phyloP scores from a whole-genome alignment of 352 stramenopile species.

The Globisporangium polare region DNA sequence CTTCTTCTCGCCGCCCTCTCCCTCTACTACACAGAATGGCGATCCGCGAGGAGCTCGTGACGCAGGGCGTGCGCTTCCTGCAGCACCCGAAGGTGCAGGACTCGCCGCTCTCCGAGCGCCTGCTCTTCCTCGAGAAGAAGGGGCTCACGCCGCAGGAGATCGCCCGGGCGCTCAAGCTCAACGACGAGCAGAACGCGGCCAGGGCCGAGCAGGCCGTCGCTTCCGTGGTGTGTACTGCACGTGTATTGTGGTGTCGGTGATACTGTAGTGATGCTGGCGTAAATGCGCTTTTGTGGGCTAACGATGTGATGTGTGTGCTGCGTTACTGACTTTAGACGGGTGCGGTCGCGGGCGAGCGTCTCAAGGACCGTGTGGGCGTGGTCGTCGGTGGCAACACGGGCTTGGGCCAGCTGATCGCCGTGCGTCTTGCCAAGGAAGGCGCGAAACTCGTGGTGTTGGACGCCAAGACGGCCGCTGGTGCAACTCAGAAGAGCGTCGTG shows the following conservation, averaged over 20 bases:
- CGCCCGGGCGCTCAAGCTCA: conserved; percentile 53
- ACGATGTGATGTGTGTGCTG: not conserved
- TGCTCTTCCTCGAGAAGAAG: conserved; percentile 78
- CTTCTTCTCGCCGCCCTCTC: not conserved
- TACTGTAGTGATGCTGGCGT: no score
- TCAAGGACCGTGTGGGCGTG: conserved; percentile 55
- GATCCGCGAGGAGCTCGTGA: conserved; percentile 55
- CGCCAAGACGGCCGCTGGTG: conserved; percentile 18
- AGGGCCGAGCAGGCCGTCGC: conserved; percentile 47
- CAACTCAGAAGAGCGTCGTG: conserved; percentile 30
- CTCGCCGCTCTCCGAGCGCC: conserved; percentile 64
- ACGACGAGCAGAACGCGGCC: conserved; percentile 58
- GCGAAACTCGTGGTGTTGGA: conserved; percentile 52
- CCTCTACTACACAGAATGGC: conserved; percentile 15
- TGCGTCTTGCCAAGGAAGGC: conserved; percentile 60
- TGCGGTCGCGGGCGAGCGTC: conserved; percentile 44
- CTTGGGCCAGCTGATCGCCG: conserved; percentile 54
- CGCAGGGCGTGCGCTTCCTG: conserved; percentile 75
- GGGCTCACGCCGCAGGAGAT: conserved; percentile 66
- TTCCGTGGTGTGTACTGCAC: conserved; percentile 41
- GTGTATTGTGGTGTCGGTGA: no score
- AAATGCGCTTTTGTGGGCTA: no score
- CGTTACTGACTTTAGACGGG: conserved; percentile 32
- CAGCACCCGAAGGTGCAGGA: conserved; percentile 75
- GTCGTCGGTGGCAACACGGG: conserved; percentile 58